These are phyloP conservation scores for Toxoplasma gondii DNA, from an alignment of 169 alveolate genomes.

Conservation along the genomic window DNA sequence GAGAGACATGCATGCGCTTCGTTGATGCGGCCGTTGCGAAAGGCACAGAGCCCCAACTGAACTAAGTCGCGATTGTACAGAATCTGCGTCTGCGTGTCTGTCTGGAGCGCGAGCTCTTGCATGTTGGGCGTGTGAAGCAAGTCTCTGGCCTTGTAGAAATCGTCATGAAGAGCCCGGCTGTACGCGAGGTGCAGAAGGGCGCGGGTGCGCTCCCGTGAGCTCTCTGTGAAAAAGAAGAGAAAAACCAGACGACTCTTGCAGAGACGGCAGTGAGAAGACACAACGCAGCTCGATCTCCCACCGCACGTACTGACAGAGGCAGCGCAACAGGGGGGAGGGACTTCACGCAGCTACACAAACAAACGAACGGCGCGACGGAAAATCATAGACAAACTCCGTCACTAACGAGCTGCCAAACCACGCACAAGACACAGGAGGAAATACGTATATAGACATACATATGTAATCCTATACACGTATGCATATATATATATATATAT, in stretches of 20 bases:
- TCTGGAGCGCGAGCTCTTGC: slow-evolving; percentile 88
- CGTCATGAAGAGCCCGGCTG: slow-evolving; percentile 89
- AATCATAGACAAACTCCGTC: not conserved
- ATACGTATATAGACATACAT: no score
- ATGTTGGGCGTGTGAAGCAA: slow-evolving; percentile 86
- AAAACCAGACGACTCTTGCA: slow-evolving; percentile 68
- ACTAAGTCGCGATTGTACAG: slow-evolving; percentile 94
- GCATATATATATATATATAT: not conserved
- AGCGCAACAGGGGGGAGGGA: not conserved
- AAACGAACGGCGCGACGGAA: not conserved
- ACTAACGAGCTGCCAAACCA: not conserved
- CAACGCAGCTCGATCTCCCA: no score
- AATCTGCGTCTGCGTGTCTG: slow-evolving; percentile 92
- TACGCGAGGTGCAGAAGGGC: slow-evolving; percentile 87
- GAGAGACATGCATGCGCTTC: slow-evolving; percentile 85
- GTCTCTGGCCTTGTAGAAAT: slow-evolving; percentile 89
- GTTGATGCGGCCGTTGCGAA: slow-evolving; percentile 92
- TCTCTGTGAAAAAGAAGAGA: slow-evolving; percentile 83
- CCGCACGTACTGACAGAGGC: not conserved
- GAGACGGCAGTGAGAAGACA: not conserved
- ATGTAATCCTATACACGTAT: no score
- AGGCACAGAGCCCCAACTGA: slow-evolving; percentile 97
- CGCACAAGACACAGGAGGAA: no score
- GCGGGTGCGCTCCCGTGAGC: slow-evolving; percentile 81
- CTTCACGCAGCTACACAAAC: not conserved